Evolutionary conservation across 257 asterid genomes (phyloP).

Genomic region (Mitragyna speciosa): DNA sequence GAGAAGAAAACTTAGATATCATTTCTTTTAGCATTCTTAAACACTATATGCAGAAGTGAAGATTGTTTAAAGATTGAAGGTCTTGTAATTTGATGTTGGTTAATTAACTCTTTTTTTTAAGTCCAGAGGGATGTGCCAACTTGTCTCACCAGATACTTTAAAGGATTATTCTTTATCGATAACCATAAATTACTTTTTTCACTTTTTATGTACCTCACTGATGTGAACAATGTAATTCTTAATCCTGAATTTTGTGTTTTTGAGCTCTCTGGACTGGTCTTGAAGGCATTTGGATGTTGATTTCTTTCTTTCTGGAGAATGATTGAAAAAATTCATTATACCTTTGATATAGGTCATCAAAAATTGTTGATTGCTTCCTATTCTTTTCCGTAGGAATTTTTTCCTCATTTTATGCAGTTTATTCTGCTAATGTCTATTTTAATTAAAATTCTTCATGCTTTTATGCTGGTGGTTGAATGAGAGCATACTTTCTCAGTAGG

Average conservation of each 20-base stretch:
- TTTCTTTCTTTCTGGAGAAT: not conserved
- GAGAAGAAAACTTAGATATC: slow-evolving; percentile 53
- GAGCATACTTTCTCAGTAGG: not conserved
- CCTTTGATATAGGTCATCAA: not conserved
- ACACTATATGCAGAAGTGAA: slow-evolving; percentile 18
- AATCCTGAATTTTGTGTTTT: not conserved
- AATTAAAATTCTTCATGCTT: not conserved
- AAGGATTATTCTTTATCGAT: not conserved
- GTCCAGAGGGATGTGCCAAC: not conserved
- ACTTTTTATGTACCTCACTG: not conserved
- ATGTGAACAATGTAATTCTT: not conserved
- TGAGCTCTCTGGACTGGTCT: not conserved
- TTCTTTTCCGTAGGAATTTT: not conserved
- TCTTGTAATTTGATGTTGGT: slow-evolving; percentile 17
- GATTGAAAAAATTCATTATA: not conserved
- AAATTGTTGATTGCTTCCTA: not conserved
- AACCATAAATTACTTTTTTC: not conserved
- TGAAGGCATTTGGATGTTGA: slow-evolving; percentile 8
- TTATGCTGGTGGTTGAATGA: not conserved
- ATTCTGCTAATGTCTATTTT: not conserved
- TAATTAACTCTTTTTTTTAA: not conserved
- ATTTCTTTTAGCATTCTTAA: slow-evolving; percentile 15
- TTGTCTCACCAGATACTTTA: not conserved
- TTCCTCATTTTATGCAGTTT: not conserved
- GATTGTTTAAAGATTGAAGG: slow-evolving; percentile 15